phyloP scores from a whole-genome alignment of 78 protist genomes.

The Chrysochromulina parva region DNA sequence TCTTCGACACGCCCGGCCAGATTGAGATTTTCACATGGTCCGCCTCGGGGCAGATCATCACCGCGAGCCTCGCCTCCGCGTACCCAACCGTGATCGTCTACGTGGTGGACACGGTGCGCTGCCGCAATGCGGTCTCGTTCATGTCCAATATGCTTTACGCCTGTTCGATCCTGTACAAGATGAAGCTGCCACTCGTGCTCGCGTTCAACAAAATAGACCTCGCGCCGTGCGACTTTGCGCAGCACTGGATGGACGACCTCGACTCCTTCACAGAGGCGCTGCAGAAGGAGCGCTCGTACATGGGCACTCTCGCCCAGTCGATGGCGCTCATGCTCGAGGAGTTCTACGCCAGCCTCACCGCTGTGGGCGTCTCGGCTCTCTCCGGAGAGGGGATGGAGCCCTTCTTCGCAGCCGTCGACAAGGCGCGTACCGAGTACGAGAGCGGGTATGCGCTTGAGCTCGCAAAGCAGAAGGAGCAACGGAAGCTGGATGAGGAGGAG shows the following conservation, averaged over 20 bases:
- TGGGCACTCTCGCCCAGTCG: constrained; percentile 69
- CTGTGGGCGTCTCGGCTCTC: background rate
- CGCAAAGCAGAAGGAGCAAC: too few relatives aligned
- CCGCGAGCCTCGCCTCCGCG: constrained; percentile 85
- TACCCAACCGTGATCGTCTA: constrained; percentile 90
- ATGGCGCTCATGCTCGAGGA: constrained; percentile 88
- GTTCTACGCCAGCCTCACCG: constrained; percentile 48
- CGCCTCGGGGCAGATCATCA: constrained; percentile 92
- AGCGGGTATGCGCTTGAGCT: background rate
- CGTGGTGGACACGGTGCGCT: constrained; percentile 93
- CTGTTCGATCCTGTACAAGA: constrained; percentile 85
- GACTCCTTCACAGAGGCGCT: constrained; percentile 30
- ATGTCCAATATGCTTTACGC: constrained; percentile 98
- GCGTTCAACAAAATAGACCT: constrained; percentile 94
- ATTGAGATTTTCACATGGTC: constrained; percentile 98
- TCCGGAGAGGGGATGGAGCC: background rate
- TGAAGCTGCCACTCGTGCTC: constrained; percentile 86
- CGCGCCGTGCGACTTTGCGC: constrained; percentile 24
- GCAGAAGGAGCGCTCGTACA: constrained; percentile 57
- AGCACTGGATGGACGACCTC: background rate
- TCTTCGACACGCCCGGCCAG: constrained; percentile 97
- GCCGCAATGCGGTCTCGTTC: constrained; percentile 89
- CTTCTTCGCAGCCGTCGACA: background rate
- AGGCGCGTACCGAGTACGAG: background rate
- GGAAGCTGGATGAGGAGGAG: too few relatives aligned